A percentile compares a stretch with the other conserved stretches of the same genome.
These are phyloP conservation scores for Cystofilobasidium macerans DNA, from an alignment of 768 basidiomycete genomes.

Conservation along the genomic window DNA sequence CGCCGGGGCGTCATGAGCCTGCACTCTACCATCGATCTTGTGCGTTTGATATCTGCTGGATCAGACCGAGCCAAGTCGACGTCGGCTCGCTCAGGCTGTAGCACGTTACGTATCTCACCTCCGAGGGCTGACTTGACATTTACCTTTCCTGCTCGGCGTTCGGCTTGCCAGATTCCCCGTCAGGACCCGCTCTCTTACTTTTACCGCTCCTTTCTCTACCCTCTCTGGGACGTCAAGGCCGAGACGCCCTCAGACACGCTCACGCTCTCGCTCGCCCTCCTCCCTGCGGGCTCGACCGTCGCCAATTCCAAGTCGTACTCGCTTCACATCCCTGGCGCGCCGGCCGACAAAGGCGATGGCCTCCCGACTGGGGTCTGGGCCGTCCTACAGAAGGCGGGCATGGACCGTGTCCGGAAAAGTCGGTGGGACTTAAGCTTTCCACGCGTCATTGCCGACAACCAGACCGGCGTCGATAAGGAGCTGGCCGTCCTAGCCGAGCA, in stretches of 20 bases:
- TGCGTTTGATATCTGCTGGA: neutral
- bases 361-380: constrained; percentile 12
- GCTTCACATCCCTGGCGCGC: neutral
- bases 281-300: neutral
- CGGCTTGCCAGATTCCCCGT: constrained; percentile 1
- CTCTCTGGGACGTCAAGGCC: neutral
- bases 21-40: constrained; percentile 15
- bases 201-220: neutral
- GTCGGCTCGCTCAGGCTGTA: too few species aligned
- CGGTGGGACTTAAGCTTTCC: constrained; percentile 20
- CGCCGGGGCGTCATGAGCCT: constrained; percentile 5
- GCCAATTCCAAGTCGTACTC: constrained; percentile 4
- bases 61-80: too few species aligned
- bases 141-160: neutral
- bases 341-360: constrained; percentile 5
- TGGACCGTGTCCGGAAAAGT: constrained; percentile 3
- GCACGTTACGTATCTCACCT: neutral
- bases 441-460: neutral
- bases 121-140: neutral
- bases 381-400: constrained; percentile 6
- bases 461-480: neutral
- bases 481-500: constrained; percentile 16
- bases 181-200: constrained; percentile 11
- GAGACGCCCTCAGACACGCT: neutral
- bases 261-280: constrained; percentile 8